Evolutionary conservation across 2,329 filamentous ascomycete genomes (phyloP), one percentile per base, ranked within the genome.

Genomic region (Pestalotiopsis fici): DNA sequence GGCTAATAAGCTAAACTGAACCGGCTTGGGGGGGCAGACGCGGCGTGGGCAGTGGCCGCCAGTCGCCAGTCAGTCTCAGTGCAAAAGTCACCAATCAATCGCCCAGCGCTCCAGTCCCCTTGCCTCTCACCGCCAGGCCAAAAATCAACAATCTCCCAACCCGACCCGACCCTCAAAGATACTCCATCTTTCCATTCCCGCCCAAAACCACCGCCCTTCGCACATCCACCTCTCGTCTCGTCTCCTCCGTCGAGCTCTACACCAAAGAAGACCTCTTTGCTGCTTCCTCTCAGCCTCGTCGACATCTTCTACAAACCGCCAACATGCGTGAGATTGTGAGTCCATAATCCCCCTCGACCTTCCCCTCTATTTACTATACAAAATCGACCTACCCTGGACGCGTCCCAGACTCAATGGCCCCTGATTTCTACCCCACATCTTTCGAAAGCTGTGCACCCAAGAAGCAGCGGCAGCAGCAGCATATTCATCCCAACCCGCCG

Each of bases 321-420:
- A 91, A 84, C 74, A 92, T 92, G 90, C 89, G 90, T 89, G 90
- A 92, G 85, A 92, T 92, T 79, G 89, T 91, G 85, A 83, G 89
- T 89, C 64, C 65, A 66, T 59, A 13, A 11, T 25, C 4, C 1
- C 68, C 70, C 67, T 62, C 66, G 67, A 64, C 64, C 70, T 23
- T 64, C 66, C 61, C 66, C 37, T 63, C 60, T 66, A 65, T 68
- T 68, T 65, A 74, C 71, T 75, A 72, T 73, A 50, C 27, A 18
- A 27, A n/a, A 6, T 13, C 55, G 57, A 21, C 57, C 57, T 7
- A 54, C 50, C 66, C 43, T 71, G 57, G 57, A 61, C 62, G 66
- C 66, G 66, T 67, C 66, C 31, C 66, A 23, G 56, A 61, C 55
- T 61, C 62, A 61, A 67, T n/a, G 70, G 74, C 79, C 78, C 80